Percentiles rank a stretch among this genome's conserved stretches.
These are phyloP conservation scores for Trichoderma brevicompactum DNA, from an alignment of 2,329 filamentous ascomycete genomes.

Conservation along the genomic window DNA sequence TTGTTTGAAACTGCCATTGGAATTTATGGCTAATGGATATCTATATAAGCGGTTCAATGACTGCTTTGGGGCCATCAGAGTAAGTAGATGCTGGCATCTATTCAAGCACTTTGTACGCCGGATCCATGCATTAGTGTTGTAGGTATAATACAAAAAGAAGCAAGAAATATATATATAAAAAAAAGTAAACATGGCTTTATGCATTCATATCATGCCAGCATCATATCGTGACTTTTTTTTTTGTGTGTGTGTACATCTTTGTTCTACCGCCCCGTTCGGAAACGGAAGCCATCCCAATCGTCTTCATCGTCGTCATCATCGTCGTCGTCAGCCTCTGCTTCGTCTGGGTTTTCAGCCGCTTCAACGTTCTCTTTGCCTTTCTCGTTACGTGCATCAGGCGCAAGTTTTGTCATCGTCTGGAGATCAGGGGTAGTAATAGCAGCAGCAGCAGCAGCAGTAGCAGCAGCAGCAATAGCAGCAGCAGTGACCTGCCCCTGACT, in stretches of 20 bases:
- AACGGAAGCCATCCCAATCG: slow-evolving; percentile 66
- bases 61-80: background rate
- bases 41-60: background rate
- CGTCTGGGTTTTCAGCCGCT: slow-evolving; percentile 41
- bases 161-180: background rate
- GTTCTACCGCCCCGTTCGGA: slow-evolving; percentile 37
- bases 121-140: slow-evolving; percentile 1
- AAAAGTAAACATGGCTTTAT: background rate
- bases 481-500: slow-evolving; percentile 37
- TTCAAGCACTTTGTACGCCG: slow-evolving; percentile 1
- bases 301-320: slow-evolving; percentile 54
- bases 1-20: background rate
- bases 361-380: slow-evolving; percentile 40
- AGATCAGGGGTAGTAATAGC: slow-evolving; percentile 25
- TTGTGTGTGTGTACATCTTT: background rate
- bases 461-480: background rate
- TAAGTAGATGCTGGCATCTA: slow-evolving; percentile 14
- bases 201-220: background rate
- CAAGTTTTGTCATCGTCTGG: background rate
- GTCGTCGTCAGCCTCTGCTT: slow-evolving; percentile 53
- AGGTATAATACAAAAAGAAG: background rate
- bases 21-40: background rate
- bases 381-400: background rate
- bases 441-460: background rate
- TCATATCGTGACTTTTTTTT: background rate